Conservation (phyloP, 225 moss, liverwort and hornwort genomes). For the Thuidium tamariscinum region DNA sequence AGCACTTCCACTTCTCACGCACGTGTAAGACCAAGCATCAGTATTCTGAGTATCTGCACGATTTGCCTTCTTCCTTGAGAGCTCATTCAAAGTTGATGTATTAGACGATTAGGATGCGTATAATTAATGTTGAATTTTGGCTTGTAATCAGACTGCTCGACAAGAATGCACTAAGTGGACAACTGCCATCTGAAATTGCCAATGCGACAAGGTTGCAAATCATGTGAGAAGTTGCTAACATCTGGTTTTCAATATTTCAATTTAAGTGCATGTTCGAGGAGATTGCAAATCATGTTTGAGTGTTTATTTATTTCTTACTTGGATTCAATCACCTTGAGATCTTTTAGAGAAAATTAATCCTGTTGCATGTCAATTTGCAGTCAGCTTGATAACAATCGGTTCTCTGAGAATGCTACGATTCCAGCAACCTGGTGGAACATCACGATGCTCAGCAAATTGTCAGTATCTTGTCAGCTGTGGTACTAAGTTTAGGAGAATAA, state of each 20-base stretch:
- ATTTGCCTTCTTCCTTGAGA: background rate
- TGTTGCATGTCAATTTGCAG: slow-evolving; percentile 4
- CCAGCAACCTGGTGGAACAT: slow-evolving; percentile 25
- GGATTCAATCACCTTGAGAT: background rate
- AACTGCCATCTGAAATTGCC: background rate
- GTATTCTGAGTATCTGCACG: background rate
- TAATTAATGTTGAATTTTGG: background rate
- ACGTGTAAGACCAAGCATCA: slow-evolving; percentile 19
- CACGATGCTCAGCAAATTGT: slow-evolving; percentile 40
- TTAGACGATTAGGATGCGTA: background rate
- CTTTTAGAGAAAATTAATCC: background rate
- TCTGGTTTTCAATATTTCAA: background rate
- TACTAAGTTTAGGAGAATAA: background rate
- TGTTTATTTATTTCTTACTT: background rate
- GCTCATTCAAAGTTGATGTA: background rate
- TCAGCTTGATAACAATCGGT: slow-evolving; percentile 66
- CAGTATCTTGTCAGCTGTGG: background rate
- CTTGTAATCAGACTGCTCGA: background rate
- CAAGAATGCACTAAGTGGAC: background rate
- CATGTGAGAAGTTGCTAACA: background rate
- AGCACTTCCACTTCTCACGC: slow-evolving; percentile 1
- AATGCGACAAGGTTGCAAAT: background rate
- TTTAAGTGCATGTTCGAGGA: background rate
- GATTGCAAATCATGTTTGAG: background rate
- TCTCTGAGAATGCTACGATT: slow-evolving; percentile 15